Percentiles rank a stretch among this genome's conserved stretches.
phyloP scores from a whole-genome alignment of 2,329 filamentous ascomycete species.

The Trichoderma koningiopsis region DNA sequence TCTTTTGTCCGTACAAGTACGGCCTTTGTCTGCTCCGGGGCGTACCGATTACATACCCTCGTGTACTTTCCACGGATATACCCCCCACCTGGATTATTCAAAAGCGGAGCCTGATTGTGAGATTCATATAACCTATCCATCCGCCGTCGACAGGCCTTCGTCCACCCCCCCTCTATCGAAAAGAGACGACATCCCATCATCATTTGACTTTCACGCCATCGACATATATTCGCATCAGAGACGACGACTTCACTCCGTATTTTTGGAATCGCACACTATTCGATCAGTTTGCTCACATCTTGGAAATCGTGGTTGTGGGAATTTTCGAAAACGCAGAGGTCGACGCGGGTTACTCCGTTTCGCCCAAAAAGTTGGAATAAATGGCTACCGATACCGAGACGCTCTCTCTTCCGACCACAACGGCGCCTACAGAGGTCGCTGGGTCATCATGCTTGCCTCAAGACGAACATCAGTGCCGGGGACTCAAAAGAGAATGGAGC shows the following conservation, averaged over 20 bases:
- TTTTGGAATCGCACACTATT: background rate
- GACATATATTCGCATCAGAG: background rate
- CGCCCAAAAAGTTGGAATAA: background rate
- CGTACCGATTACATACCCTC: slow-evolving; percentile 19
- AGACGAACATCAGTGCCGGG: slow-evolving; percentile 28
- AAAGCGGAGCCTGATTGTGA: slow-evolving; percentile 24
- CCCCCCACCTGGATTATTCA: slow-evolving; percentile 21
- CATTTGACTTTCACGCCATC: background rate
- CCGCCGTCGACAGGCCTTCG: slow-evolving; percentile 17
- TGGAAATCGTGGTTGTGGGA: background rate
- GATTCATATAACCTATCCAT: slow-evolving; percentile 24
- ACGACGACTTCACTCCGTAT: background rate
- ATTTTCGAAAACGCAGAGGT: background rate
- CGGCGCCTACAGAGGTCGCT: slow-evolving; percentile 37
- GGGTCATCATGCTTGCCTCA: slow-evolving; percentile 33
- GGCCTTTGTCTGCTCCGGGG: background rate
- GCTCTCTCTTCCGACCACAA: slow-evolving; percentile 37
- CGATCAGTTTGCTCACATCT: background rate
- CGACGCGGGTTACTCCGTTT: background rate
- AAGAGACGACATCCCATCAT: slow-evolving; percentile 22
- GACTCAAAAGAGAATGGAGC: slow-evolving; percentile 27
- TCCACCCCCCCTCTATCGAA: slow-evolving; percentile 11
- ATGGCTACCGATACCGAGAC: slow-evolving; percentile 42
- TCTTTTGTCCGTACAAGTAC: slow-evolving; percentile 12
- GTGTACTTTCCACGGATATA: slow-evolving; percentile 3